These are phyloP conservation scores for Nepenthes gracilis DNA, from an alignment of 148 eudicot species.

Conservation along the genomic window DNA sequence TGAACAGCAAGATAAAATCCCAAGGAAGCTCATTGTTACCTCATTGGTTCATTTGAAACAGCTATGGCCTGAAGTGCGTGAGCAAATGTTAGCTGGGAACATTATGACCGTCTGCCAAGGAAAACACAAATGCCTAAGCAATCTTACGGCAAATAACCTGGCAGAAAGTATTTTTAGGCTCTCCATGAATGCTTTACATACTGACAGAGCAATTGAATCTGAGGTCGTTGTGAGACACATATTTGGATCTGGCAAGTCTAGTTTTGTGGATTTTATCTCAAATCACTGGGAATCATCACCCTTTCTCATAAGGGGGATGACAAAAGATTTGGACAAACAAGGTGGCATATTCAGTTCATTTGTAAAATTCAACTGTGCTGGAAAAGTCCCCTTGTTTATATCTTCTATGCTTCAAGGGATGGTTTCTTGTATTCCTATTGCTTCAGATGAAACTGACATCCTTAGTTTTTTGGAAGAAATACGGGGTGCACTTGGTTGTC, in stretches of 20 bases:
- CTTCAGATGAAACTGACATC: slow-evolving; percentile 53
- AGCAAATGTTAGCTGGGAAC: slow-evolving; percentile 21
- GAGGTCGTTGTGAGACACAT: slow-evolving; percentile 28
- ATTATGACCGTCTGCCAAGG: slow-evolving; percentile 7
- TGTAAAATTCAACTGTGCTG: slow-evolving; percentile 20
- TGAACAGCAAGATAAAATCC: slow-evolving; percentile 45
- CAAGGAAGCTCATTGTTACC: slow-evolving; percentile 21
- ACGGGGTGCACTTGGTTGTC: slow-evolving; percentile 39
- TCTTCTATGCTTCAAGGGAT: slow-evolving; percentile 30
- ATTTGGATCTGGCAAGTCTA: slow-evolving; percentile 23
- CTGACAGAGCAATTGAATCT: slow-evolving; percentile 8
- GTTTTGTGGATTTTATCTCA: slow-evolving; percentile 36
- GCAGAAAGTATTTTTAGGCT: slow-evolving; percentile 71
- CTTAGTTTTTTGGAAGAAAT: slow-evolving; percentile 40
- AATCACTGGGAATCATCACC: slow-evolving; percentile 71
- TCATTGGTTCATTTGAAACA: slow-evolving; percentile 24
- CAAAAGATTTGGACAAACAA: slow-evolving; percentile 12
- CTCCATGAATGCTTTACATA: slow-evolving; percentile 23
- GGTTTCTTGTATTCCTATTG: slow-evolving; percentile 60
- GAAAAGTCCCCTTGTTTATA: slow-evolving; percentile 26
- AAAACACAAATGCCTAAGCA: slow-evolving; percentile 25
- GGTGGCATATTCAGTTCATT: slow-evolving; percentile 36
- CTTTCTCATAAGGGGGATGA: slow-evolving; percentile 24
- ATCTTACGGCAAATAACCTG: slow-evolving; percentile 29
- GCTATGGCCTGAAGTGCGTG: slow-evolving; percentile 41